Conservation (phyloP, 768 basidiomycete genomes). For the Astraeus odoratus region DNA sequence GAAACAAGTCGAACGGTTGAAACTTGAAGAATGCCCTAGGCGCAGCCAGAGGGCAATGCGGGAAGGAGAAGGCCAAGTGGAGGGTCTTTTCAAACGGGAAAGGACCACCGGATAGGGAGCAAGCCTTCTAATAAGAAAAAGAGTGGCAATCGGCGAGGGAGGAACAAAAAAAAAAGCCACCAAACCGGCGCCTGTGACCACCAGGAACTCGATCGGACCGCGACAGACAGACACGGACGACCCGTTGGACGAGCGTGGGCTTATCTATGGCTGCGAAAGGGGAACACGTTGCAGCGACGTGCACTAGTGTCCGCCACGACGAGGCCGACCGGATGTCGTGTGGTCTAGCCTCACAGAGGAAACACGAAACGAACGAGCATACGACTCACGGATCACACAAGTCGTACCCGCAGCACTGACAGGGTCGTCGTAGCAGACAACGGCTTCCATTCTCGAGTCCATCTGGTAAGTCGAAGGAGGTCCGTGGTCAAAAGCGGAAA, state of each 20-base stretch:
- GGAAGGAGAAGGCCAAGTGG: neutral
- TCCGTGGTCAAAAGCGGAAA: too few relatives aligned
- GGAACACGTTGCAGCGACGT: constrained; percentile 1
- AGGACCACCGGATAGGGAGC: neutral
- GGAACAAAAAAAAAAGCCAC: constrained; percentile 14
- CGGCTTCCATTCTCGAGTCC: too few relatives aligned
- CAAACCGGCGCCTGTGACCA: neutral
- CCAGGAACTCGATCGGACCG: constrained; percentile 6
- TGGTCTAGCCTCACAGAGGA: neutral
- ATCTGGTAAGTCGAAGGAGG: too few relatives aligned
- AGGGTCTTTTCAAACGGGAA: neutral
- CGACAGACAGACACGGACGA: too few relatives aligned
- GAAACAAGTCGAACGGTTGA: neutral
- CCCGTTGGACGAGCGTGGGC: neutral
- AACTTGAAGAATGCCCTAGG: constrained; percentile 3
- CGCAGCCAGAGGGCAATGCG: neutral
- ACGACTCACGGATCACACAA: too few relatives aligned
- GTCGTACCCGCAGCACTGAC: too few relatives aligned
- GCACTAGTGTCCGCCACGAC: neutral
- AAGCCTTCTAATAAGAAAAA: neutral
- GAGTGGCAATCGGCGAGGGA: neutral
- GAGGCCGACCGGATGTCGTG: neutral
- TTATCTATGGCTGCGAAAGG: neutral
- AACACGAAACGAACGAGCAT: too few relatives aligned
- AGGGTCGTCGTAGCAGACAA: too few relatives aligned